phyloP scores from a whole-genome alignment of 129 eudicot species.

The Tagetes erecta region DNA sequence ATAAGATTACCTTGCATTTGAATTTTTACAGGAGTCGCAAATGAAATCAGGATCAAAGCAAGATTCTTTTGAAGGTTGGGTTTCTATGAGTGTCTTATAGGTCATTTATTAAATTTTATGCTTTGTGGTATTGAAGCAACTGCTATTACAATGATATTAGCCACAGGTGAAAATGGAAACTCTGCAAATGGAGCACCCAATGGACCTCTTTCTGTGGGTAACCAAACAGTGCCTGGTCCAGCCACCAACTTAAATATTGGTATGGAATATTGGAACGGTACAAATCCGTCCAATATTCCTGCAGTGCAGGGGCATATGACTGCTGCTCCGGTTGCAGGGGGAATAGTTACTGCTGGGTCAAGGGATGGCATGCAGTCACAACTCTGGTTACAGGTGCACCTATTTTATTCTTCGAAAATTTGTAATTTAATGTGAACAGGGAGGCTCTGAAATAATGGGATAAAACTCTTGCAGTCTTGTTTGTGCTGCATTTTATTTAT shows the following conservation, averaged over 20 bases:
- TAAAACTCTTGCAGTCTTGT: not conserved
- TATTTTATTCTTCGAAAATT: not conserved
- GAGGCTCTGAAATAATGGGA: not conserved
- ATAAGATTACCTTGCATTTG: not conserved
- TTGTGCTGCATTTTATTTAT: no score
- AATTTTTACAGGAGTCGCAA: constrained; percentile 68
- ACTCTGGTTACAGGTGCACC: constrained; percentile 72
- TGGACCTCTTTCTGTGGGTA: constrained; percentile 63
- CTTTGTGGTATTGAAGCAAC: constrained; percentile 20
- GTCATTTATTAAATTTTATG: not conserved
- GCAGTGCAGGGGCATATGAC: constrained; percentile 64
- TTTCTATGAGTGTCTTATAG: not conserved
- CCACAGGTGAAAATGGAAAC: constrained; percentile 76
- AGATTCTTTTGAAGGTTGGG: constrained; percentile 75
- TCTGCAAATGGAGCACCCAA: constrained; percentile 73
- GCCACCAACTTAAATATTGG: constrained; percentile 87
- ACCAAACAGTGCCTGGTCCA: constrained; percentile 64
- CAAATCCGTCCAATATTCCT: constrained; percentile 40
- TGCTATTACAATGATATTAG: constrained; percentile 24
- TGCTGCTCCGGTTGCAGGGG: constrained; percentile 65
- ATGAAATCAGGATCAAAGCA: constrained; percentile 68
- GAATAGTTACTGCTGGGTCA: constrained; percentile 59
- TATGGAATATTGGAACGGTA: constrained; percentile 89
- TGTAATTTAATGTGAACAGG: not conserved
- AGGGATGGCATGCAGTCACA: constrained; percentile 73